phyloP scores from a whole-genome alignment of 176 grass and related monocot species.

The Bromus sterilis region DNA sequence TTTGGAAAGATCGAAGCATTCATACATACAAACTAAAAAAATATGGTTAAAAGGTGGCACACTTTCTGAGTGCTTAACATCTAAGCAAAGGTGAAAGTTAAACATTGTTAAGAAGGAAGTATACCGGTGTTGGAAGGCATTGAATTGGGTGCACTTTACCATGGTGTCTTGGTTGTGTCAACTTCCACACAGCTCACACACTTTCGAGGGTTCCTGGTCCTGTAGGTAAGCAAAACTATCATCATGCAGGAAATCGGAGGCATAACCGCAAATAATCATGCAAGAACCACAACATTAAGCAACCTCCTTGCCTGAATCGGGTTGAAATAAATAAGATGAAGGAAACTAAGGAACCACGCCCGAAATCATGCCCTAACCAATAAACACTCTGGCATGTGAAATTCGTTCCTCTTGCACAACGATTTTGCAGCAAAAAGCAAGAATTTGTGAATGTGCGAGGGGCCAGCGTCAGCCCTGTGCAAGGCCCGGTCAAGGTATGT shows the following conservation, averaged over 20 bases:
- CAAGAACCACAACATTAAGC: neutral
- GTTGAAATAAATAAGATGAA: neutral
- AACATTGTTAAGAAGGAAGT: neutral
- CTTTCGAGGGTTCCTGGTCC: neutral
- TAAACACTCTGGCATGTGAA: no score
- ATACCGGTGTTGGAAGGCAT: conserved; percentile 10
- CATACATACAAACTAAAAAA: neutral
- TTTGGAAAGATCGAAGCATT: no score
- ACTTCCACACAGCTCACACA: conserved; percentile 3
- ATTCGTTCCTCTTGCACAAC: no score
- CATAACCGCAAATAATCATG: neutral
- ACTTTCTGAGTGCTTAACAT: neutral
- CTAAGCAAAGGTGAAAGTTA: neutral
- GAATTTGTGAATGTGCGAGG: no score
- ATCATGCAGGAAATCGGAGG: neutral
- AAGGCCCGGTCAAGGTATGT: no score
- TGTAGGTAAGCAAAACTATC: neutral
- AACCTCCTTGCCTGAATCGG: neutral
- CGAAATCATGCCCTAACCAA: no score
- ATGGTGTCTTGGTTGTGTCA: neutral
- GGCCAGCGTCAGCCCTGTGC: no score
- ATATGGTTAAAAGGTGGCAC: neutral
- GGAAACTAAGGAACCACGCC: no score
- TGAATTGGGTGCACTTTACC: neutral
- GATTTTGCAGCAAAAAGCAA: no score